Percentiles rank a stretch among this genome's conserved stretches.
These are phyloP conservation scores for Pichia sp. DNA, from an alignment of 1,139 yeast genomes.

Conservation along the genomic window DNA sequence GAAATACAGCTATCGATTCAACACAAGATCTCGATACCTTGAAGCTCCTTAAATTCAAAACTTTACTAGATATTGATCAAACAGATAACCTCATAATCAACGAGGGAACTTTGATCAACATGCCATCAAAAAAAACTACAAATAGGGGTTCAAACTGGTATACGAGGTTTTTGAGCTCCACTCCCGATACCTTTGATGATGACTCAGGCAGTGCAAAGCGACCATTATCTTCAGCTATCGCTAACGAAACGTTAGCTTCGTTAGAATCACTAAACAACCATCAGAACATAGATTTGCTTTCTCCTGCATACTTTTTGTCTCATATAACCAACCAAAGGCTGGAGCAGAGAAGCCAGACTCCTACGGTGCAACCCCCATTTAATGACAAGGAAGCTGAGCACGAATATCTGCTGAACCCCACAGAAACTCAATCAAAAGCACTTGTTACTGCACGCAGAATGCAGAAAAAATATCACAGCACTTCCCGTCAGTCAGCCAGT, in stretches of 20 bases:
- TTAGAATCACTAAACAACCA: not conserved
- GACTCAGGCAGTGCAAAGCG: not conserved
- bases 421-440: not conserved
- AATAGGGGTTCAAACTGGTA: not conserved
- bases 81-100: not conserved
- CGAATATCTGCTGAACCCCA: not conserved
- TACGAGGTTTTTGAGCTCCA: not conserved
- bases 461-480: not conserved
- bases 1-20: not conserved
- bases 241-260: not conserved
- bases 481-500: not conserved
- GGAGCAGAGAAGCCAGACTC: not conserved
- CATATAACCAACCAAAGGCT: not conserved
- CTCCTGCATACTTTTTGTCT: not conserved
- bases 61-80: not conserved
- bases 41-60: conserved; percentile 1
- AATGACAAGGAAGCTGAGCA: not conserved
- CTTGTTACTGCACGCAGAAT: not conserved
- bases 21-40: conserved; percentile 2
- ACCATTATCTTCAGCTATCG: not conserved
- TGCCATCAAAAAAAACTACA: not conserved
- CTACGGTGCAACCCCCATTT: not conserved
- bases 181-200: not conserved
- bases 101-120: conserved; percentile 1
- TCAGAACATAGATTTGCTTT: not conserved